Conservation (phyloP, 169 alveolate species). For the Cryptosporidium parvum region DNA sequence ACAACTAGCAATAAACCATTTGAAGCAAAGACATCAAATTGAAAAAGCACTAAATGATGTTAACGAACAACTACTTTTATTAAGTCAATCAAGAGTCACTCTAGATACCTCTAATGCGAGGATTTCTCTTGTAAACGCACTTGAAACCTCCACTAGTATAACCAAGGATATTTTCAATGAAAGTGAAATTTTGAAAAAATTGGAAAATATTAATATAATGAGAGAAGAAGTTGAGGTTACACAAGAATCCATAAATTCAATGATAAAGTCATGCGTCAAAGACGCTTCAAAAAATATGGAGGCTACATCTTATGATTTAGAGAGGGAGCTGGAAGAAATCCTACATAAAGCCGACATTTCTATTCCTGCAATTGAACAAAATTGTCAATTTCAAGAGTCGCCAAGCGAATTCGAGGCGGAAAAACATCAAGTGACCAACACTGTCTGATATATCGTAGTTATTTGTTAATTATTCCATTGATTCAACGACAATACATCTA, state of each 20-base stretch:
- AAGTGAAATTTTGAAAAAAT: conserved; percentile 41
- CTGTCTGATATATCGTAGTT: neutral
- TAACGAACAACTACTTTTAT: conserved; percentile 50
- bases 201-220: conserved; percentile 16
- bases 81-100: conserved; percentile 50
- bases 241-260: conserved; percentile 47
- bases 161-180: conserved; percentile 37
- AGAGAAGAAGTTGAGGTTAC: conserved; percentile 55
- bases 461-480: too few species aligned
- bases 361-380: neutral
- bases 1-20: conserved; percentile 65
- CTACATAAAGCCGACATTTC: neutral
- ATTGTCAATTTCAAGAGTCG: neutral
- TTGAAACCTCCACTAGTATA: conserved; percentile 50
- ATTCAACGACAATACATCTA: too few species aligned
- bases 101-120: conserved; percentile 44
- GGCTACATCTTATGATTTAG: conserved; percentile 8
- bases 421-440: neutral
- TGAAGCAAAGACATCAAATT: conserved; percentile 53
- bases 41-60: conserved; percentile 52
- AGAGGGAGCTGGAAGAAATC: conserved; percentile 45
- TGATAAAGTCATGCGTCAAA: conserved; percentile 17
- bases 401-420: neutral
- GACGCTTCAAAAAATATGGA: conserved; percentile 6
- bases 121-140: conserved; percentile 44